phyloP scores from a whole-genome alignment of 768 basidiomycete genomes.

The Auricularia auricula-judae region DNA sequence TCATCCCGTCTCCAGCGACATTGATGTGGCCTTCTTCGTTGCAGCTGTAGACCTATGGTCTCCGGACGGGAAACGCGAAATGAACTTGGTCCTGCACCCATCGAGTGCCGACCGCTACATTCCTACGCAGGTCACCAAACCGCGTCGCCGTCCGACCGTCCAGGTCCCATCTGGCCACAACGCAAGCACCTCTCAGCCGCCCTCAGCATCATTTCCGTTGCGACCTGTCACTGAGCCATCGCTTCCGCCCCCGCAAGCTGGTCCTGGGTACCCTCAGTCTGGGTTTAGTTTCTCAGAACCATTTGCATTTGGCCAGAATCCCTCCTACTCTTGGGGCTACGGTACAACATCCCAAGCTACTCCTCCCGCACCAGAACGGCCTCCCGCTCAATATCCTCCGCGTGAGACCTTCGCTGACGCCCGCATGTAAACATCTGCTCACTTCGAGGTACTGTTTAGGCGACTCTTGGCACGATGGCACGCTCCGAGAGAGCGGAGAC shows the following conservation, averaged over 20 bases:
- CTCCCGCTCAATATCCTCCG: not conserved
- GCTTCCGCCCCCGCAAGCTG: not conserved
- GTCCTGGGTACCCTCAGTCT: not conserved
- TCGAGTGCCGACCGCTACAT: constrained; percentile 67
- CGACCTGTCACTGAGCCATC: not conserved
- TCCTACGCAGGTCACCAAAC: constrained; percentile 22
- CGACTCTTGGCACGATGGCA: not conserved
- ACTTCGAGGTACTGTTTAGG: not conserved
- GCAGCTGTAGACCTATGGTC: constrained; percentile 93
- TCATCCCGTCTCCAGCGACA: constrained; percentile 38
- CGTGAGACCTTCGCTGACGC: not conserved
- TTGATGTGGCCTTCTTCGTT: constrained; percentile 81
- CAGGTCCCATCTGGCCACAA: constrained; percentile 19
- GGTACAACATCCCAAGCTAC: not conserved
- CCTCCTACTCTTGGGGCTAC: not conserved
- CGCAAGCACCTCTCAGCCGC: constrained; percentile 35
- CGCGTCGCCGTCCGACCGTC: constrained; percentile 11
- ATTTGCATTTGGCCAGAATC: not conserved
- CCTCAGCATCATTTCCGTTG: constrained; percentile 34
- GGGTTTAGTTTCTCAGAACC: not conserved
- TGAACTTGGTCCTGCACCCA: constrained; percentile 84
- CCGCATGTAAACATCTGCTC: not conserved
- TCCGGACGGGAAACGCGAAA: constrained; percentile 66
- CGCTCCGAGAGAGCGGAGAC: not conserved
- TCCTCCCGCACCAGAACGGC: not conserved